Percentiles rank a stretch among this genome's conserved stretches.
These are phyloP conservation scores for Debaryomyces sp. DNA, from an alignment of 1,139 yeast genomes.

Conservation along the genomic window DNA sequence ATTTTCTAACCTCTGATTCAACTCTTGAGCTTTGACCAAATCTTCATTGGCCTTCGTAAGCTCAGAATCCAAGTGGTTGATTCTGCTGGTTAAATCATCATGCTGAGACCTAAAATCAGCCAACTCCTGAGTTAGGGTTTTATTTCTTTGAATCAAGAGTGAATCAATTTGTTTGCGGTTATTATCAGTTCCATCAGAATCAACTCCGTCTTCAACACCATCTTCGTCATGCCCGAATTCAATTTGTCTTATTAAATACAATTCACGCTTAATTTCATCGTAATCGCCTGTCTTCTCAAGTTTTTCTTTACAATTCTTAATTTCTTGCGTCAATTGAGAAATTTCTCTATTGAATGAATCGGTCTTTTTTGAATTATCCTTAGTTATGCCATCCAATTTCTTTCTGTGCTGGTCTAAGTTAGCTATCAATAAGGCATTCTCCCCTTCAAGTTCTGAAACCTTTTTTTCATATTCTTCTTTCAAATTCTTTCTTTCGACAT, in stretches of 20 bases:
- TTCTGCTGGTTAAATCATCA: conserved; percentile 38
- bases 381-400: conserved; percentile 29
- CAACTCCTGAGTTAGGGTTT: conserved; percentile 60
- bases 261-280: conserved; percentile 76
- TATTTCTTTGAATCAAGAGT: conserved; percentile 60
- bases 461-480: conserved; percentile 42
- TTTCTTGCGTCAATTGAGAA: conserved; percentile 52
- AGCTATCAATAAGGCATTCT: conserved; percentile 65
- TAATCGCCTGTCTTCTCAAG: conserved; percentile 60
- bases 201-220: conserved; percentile 19
- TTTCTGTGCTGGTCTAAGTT: conserved; percentile 57
- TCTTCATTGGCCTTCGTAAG: conserved; percentile 37
- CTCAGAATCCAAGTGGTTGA: conserved; percentile 43
- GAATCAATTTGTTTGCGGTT: conserved; percentile 39
- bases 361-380: conserved; percentile 35
- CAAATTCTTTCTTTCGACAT: conserved; percentile 34
- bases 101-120: conserved; percentile 59
- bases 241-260: conserved; percentile 69
- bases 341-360: conserved; percentile 50
- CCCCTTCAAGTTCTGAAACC: conserved; percentile 62
- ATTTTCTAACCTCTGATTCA: conserved; percentile 67
- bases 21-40: conserved; percentile 34
- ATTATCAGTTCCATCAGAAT: conserved; percentile 14
- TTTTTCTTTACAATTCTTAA: conserved; percentile 49
- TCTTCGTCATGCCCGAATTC: conserved; percentile 62